phyloP scores from a whole-genome alignment of 164 flowering plant species.

The Chimonanthus salicifolius region DNA sequence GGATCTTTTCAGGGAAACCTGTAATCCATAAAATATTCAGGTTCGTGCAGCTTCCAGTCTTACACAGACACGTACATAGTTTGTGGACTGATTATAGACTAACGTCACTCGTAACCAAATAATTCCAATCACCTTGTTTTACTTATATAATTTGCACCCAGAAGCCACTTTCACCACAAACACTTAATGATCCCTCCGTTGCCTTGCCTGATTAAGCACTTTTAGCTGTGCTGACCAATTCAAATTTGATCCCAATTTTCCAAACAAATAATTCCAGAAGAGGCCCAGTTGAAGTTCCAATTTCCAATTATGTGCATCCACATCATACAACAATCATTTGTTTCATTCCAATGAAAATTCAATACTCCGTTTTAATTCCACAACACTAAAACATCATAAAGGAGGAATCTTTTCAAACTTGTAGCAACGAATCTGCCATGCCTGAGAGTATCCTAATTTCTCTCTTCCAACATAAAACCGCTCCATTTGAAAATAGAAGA shows the following conservation, averaged over 20 bases:
- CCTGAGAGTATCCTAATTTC: background rate
- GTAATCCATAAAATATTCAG: too few species aligned
- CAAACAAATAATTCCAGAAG: background rate
- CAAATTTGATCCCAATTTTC: background rate
- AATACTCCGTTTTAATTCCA: background rate
- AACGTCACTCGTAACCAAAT: too few species aligned
- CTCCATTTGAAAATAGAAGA: background rate
- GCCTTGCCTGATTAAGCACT: background rate
- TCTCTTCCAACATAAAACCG: background rate
- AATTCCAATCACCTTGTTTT: background rate
- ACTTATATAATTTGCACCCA: too few species aligned
- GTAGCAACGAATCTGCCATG: background rate
- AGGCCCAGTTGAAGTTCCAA: too few species aligned
- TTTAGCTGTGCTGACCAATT: background rate
- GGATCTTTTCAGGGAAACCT: too few species aligned
- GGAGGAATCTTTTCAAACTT: background rate
- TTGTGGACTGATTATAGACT: too few species aligned
- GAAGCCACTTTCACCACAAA: background rate
- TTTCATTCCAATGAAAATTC: background rate
- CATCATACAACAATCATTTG: background rate
- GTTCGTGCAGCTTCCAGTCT: too few species aligned
- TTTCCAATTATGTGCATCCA: background rate
- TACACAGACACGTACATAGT: too few species aligned
- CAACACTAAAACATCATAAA: background rate
- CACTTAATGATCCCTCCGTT: background rate